Base-by-base conservation (phyloP, 495 filamentous ascomycete genomes). In the Annulohypoxylon bovei region DNA sequence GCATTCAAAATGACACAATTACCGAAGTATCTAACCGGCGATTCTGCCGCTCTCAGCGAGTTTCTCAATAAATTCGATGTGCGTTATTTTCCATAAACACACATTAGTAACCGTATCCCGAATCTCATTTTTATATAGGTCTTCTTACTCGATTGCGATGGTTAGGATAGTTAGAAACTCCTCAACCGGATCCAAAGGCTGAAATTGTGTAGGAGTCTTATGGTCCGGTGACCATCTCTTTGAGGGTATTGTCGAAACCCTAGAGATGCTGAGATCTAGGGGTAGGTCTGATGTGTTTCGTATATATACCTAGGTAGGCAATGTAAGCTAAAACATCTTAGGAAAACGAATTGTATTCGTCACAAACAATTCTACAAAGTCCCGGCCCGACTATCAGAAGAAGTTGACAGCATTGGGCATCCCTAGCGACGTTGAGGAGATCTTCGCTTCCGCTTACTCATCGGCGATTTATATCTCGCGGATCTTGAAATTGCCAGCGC, bases 351-450 rank as follows among this genome's bases (percentile, higher is more conserved):
- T 95, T 16, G 89, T 99, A 64, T 99, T 99, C 77, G 95, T 99
- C 47, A 98, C 95, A 3, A 99, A 99, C 80, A 99, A 99, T 85
- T 96, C 92, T 77, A 98, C 95, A 27, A 98, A 98, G 77, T 97
- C 95, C 16, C 92, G 95, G 16, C 85, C 88, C 23, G 93, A 96
- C 73, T 98, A 98, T 80, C 89, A 90, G 78, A 94, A 94, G 81
- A 98, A 98, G 72, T 88, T 99, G 49, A 88, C 90, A n/a, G 80
- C 76, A 22, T 82, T 97, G 72, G 92, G 92, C 0, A 97, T 99
- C 65, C 90, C 92, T 0, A 89, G 88, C 68, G 84, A 85, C 55
- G 87, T 84, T 16, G 92, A 98, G 78, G 96, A 99, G 81, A 92
- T 99, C 75, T 98, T 98, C 79, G 93, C 91, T 63, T 98, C 94